phyloP scores from a whole-genome alignment of 441 rosid species.

The Aquilaria agallochum region DNA sequence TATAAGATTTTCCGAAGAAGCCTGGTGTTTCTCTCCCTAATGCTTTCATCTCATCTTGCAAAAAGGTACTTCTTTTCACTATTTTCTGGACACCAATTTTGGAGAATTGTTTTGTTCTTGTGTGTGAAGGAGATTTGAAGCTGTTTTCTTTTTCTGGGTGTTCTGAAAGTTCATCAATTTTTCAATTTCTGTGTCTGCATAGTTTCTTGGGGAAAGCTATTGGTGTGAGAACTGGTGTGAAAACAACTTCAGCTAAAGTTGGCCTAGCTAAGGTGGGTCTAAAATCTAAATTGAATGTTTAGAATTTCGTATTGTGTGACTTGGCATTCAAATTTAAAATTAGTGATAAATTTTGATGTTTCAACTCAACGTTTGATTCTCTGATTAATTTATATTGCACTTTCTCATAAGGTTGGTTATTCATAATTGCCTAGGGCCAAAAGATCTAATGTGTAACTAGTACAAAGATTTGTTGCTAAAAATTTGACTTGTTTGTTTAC shows the following conservation, averaged over 20 bases:
- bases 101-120: not conserved
- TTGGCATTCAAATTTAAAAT: too few relatives aligned
- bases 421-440: not conserved
- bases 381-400: too few relatives aligned
- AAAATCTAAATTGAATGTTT: not conserved
- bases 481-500: too few relatives aligned
- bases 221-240: conserved; percentile 66
- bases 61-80: conserved; percentile 38
- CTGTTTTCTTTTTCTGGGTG: too few relatives aligned
- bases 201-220: conserved; percentile 89
- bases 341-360: too few relatives aligned
- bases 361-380: too few relatives aligned
- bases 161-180: not conserved
- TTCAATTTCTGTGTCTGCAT: not conserved
- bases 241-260: conserved; percentile 39
- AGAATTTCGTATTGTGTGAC: too few relatives aligned
- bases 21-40: conserved; percentile 68
- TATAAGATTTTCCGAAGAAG: conserved; percentile 25
- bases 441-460: too few relatives aligned
- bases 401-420: too few relatives aligned
- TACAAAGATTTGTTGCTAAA: too few relatives aligned
- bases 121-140: not conserved
- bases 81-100: not conserved
- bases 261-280: conserved; percentile 27
- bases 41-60: conserved; percentile 64